Percentiles rank a stretch among this genome's conserved stretches.
These are phyloP conservation scores for Lantana camara DNA, from an alignment of 257 asterid genomes.

Conservation along the genomic window DNA sequence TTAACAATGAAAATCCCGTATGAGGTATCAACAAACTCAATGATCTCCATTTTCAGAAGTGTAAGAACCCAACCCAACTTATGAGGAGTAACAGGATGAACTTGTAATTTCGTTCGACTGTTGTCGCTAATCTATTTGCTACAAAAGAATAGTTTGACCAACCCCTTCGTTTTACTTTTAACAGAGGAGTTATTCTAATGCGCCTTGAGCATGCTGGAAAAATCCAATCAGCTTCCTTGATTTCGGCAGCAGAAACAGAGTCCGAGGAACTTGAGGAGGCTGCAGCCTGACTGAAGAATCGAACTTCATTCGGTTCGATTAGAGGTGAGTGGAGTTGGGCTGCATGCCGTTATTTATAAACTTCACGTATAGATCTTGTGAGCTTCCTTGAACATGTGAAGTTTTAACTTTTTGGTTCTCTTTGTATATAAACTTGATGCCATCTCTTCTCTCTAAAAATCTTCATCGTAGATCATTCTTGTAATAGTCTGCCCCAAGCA, in stretches of 20 bases:
- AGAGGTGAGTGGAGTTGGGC: too few relatives aligned
- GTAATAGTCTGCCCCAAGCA: too few relatives aligned
- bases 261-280: conserved; percentile 54
- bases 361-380: conserved; percentile 4
- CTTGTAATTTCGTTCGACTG: background rate
- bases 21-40: background rate
- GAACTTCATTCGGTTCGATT: too few relatives aligned
- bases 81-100: background rate
- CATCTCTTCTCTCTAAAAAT: too few relatives aligned
- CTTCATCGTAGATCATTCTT: too few relatives aligned
- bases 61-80: background rate
- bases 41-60: background rate
- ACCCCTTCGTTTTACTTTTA: background rate
- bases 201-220: conserved; percentile 94
- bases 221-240: conserved; percentile 87
- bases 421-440: too few relatives aligned
- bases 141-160: background rate
- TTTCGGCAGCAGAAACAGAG: conserved; percentile 73
- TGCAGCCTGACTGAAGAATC: conserved; percentile 29
- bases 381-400: too few relatives aligned
- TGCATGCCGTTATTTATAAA: background rate
- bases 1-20: background rate
- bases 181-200: conserved; percentile 96
- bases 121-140: background rate
- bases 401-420: too few relatives aligned